Conservation (phyloP, 2,329 filamentous ascomycete species). For the Trichoderma afroharzianum region DNA sequence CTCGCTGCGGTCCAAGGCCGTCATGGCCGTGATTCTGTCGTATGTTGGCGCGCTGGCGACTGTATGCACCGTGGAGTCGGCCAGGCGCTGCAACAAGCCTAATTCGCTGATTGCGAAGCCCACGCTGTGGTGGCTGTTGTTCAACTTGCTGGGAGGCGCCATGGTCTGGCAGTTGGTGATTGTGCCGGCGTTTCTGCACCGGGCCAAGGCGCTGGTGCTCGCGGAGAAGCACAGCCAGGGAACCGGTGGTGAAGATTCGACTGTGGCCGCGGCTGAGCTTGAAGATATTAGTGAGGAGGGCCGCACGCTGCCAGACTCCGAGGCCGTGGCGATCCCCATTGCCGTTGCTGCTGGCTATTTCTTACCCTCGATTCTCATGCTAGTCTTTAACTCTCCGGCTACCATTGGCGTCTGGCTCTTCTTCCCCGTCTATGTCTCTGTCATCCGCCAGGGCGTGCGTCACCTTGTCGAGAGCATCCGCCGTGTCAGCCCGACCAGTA, state of each 20-base stretch:
- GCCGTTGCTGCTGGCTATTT: slow-evolving; percentile 47
- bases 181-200: slow-evolving; percentile 46
- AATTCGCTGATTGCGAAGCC: slow-evolving; percentile 37
- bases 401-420: slow-evolving; percentile 47
- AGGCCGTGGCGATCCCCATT: slow-evolving; percentile 55
- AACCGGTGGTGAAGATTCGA: slow-evolving; percentile 55
- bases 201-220: slow-evolving; percentile 36
- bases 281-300: slow-evolving; percentile 6
- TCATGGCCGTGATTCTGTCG: slow-evolving; percentile 41
- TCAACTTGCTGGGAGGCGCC: slow-evolving; percentile 47
- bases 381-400: slow-evolving; percentile 37
- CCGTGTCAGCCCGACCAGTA: slow-evolving; percentile 27
- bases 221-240: slow-evolving; percentile 32
- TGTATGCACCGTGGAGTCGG: slow-evolving; percentile 47
- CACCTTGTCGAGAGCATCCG: slow-evolving; percentile 25
- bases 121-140: slow-evolving; percentile 44
- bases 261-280: neutral
- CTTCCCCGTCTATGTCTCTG: slow-evolving; percentile 48
- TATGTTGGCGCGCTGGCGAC: slow-evolving; percentile 48
- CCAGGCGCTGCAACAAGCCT: slow-evolving; percentile 39
- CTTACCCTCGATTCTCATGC: slow-evolving; percentile 44
- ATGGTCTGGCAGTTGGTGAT: slow-evolving; percentile 51
- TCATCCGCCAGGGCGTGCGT: slow-evolving; percentile 39
- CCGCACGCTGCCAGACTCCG: slow-evolving; percentile 44
- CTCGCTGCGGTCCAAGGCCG: slow-evolving; percentile 38